Base-by-base conservation (phyloP, 306 rosid species). In the Prosopis cineraria region DNA sequence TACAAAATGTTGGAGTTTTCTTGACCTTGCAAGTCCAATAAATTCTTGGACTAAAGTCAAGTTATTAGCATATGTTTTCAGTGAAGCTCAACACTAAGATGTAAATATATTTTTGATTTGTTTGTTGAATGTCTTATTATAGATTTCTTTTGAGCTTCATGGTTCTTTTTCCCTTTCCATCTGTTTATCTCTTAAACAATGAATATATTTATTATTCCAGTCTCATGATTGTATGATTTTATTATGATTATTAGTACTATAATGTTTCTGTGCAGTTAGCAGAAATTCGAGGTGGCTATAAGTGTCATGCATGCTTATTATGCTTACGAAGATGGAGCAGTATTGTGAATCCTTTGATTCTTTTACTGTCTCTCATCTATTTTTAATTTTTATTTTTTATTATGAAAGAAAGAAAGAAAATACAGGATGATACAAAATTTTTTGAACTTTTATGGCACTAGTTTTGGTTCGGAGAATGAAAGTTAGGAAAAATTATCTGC, bases 11-110 rank as follows among this genome's bases (percentile, higher is more conserved):
- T 83, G 53, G 77, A 83, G 88, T 94, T 94, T 92, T 94, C 98
- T 94, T 94, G 98, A 92, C 98, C 98, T 94, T 94, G 98, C 98
- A 94, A 94, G 98, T 86, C 97, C 91, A 59, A 1, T 0, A 5
- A 2, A 0, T 7, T 0, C 0, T 0, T 0, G 3, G 5, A 1
- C 0, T 7, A 20, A 11, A 44, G 79, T 82, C 47, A 20, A 82
- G 76, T 0, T 11, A 48, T 47, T 10, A 27, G 1, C 2, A 12
- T n/a, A 11, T 4, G 0, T 8, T 20, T n/a, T n/a, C 29, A 0
- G 10, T 34, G 47, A 65, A 22, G 17, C 48, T 37, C 6, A 22
- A 27, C 48, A 60, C 36, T 58, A 58, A 64, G 3, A 64, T 65
- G 2, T 20, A 9, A 4, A 0, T 30, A 11, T 27, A 25, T 53